A percentile compares a stretch with the other conserved stretches of the same genome.
These are phyloP conservation scores for Kuraishia piskuri DNA, from an alignment of 805 yeast genomes.

Conservation along the genomic window DNA sequence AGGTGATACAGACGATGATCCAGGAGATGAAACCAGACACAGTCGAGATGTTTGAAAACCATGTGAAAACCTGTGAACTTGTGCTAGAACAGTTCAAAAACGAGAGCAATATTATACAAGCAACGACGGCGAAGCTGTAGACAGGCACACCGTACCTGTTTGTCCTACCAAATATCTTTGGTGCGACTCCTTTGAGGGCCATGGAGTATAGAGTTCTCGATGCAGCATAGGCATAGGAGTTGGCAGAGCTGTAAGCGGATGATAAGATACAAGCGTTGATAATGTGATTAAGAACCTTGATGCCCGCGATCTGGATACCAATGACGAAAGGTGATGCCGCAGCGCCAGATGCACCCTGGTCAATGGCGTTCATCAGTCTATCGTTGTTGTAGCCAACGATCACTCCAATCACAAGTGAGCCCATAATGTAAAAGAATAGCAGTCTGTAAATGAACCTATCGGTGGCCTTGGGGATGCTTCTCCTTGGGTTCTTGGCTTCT, in stretches of 20 bases:
- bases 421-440: slow-evolving; percentile 48
- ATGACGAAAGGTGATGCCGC: slow-evolving; percentile 83
- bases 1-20: slow-evolving; percentile 46
- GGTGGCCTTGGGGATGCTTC: slow-evolving; percentile 55
- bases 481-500: slow-evolving; percentile 53
- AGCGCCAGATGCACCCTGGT: slow-evolving; percentile 47
- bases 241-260: slow-evolving; percentile 55
- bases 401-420: slow-evolving; percentile 50
- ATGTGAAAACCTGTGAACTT: slow-evolving; percentile 52
- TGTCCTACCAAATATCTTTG: slow-evolving; percentile 51
- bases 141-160: slow-evolving; percentile 64
- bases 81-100: slow-evolving; percentile 57
- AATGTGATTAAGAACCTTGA: slow-evolving; percentile 63
- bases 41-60: slow-evolving; percentile 61
- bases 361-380: slow-evolving; percentile 35
- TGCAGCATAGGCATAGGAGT: slow-evolving; percentile 65
- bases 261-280: slow-evolving; percentile 64
- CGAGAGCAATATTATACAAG: slow-evolving; percentile 43
- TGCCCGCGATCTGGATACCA: slow-evolving; percentile 65
- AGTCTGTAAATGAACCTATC: slow-evolving; percentile 53
- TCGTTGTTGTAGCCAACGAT: slow-evolving; percentile 45
- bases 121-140: slow-evolving; percentile 42
- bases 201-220: slow-evolving; percentile 70
- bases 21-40: slow-evolving; percentile 63
- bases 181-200: slow-evolving; percentile 70